Evolutionary conservation across 2,329 filamentous ascomycete species (phyloP), one percentile per base, ranked within the genome.

Genomic region (Botrytis elliptica): DNA sequence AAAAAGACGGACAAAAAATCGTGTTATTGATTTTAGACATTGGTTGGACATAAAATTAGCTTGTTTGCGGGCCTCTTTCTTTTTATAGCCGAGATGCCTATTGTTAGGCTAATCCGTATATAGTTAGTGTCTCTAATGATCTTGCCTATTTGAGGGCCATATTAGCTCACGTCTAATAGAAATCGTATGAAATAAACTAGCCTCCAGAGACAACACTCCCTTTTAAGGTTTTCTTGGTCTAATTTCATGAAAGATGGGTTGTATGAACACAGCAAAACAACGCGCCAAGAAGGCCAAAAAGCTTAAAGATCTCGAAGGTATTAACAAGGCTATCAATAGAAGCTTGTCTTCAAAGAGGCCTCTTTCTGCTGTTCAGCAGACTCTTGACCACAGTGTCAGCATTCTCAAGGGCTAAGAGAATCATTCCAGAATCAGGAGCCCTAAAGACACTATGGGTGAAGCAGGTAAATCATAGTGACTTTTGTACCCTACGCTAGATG

Each of bases 401-500:
- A 57, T 12, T 57, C 52, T 29, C 16, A 1, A 29, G 16, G 52
- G 10, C 6, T 14, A 29, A 29, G 25, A 29, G 5, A 18, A 18
- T 57, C 25, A n/a, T 29, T 29, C 7, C 16, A 5, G 3, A 57
- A 57, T 57, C 52, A 7, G 10, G 16, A 4, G 29, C 3, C 12
- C 6, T 14, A 29, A 57, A 18, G 7, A 29, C n/a, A 29, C 8
- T 29, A 57, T 29, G 12, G 14, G 16, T 1, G 10, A 57, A 57
- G 29, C 12, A 29, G 14, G n/a, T 57, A 57, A 29, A 3, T 33
- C 16, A 36, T 20, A 59, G 55, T 20, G 16, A 59, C 18, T 20
- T 9, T 0, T 59, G 1, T 22, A 20, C 1, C 29, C 4, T 9
- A 33, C 5, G 1, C 55, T 33, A 59, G 10, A 0, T 36, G 1